These are phyloP conservation scores for Saccharum officinarum DNA, from an alignment of 176 grass and related monocot species.

Conservation along the genomic window DNA sequence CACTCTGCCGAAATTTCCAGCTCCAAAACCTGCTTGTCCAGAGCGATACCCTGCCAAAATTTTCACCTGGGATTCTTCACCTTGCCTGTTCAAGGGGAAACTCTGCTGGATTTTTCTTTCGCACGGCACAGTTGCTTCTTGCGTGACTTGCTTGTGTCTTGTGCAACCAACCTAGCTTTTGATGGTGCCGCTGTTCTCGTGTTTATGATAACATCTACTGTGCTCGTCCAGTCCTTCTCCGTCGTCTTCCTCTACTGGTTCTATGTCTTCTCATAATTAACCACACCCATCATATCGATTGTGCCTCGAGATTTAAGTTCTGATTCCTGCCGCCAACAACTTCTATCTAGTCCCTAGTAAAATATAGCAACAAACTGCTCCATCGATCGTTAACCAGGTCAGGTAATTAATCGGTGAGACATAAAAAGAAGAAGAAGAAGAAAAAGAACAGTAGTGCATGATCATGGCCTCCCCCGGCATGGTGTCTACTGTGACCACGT, in stretches of 20 bases:
- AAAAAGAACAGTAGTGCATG: not conserved
- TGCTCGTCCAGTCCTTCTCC: slow-evolving; percentile 80
- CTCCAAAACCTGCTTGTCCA: not conserved
- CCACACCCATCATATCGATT: not conserved
- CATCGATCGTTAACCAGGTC: slow-evolving; percentile 4
- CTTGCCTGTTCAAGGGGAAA: not conserved
- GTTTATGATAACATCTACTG: slow-evolving; percentile 80
- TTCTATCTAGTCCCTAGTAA: not conserved
- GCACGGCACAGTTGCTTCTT: not conserved
- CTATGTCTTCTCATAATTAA: slow-evolving; percentile 87
- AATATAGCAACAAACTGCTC: slow-evolving; percentile 4
- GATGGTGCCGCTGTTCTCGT: slow-evolving; percentile 26
- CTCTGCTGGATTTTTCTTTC: slow-evolving; percentile 39
- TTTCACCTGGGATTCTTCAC: not conserved
- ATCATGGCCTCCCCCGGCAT: slow-evolving; percentile 48
- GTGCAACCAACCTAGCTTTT: slow-evolving; percentile 1
- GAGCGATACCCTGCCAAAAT: not conserved
- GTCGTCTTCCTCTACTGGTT: slow-evolving; percentile 96
- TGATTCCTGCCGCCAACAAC: slow-evolving; percentile 5
- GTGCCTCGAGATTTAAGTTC: not conserved
- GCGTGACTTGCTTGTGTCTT: not conserved
- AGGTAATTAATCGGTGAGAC: slow-evolving; percentile 9
- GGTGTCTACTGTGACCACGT: not conserved
- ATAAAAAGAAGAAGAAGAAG: not conserved
- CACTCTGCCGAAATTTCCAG: slow-evolving; percentile 39